Evolutionary conservation across 2,329 filamentous ascomycete species (phyloP), one percentile per base, ranked within the genome.

Genomic region (Colletotrichum sp.): DNA sequence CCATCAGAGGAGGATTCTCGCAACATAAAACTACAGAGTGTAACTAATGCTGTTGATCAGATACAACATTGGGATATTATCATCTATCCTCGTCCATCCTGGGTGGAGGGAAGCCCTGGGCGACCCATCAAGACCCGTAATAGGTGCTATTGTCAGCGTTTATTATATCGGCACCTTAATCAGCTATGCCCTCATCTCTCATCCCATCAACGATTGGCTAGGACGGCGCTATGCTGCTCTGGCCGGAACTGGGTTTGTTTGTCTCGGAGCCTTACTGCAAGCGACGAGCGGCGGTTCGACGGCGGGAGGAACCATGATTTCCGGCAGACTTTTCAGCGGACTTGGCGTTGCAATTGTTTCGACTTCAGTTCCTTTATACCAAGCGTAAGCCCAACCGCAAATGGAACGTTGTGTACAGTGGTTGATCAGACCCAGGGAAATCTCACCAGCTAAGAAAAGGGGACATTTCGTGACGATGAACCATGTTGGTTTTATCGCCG

Each of bases 401-500:
- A 21, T 65, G 21, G 24, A n/a, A 6, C 18, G 32, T 13, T 62
- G 21, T 28, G 26, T 16, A 52, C 52, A 21, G 26, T 21, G 34
- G 13, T 21, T 58, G 66, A n/a, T 24, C 15, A 10, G 26, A 2
- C 34, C 12, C 43, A 91, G 89, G 78, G 90, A 92, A 79, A 86
- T 92, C 24, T 85, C 90, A 0, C 90, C 90, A 0, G 88, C 90
- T 0, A 85, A 83, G 15, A 84, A 90, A 72, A 85, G 90, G 9
- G 90, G 91, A 5, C 86, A 86, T 75, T 90, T 89, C 73, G 90
- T 92, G 2, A 89, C 91, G 12, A 85, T 92, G 81, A 92, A 92
- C 78, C 90, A 92, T 68, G 85, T 91, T 60, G 90, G 91, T 5
- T 88, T 92, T 73, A 87, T 92, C 28, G 85, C 86, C 3, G 90